Percentiles rank a stretch among this genome's conserved stretches.
Conservation (phyloP, 2,329 filamentous ascomycete species). For the Thielaviopsis populi region DNA sequence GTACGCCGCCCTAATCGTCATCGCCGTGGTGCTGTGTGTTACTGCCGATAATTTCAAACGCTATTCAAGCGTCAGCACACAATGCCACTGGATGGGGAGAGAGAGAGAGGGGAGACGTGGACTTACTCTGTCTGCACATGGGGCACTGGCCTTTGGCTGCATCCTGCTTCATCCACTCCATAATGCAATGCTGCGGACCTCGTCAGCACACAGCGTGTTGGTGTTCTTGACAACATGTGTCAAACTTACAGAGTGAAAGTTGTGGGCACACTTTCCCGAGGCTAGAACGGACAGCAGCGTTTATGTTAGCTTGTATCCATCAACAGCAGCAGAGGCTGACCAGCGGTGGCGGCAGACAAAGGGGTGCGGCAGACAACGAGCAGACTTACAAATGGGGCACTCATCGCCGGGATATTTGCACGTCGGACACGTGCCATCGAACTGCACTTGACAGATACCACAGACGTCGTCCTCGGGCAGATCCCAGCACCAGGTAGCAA, state of each 20-base stretch:
- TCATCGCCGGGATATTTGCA: slow-evolving; percentile 98
- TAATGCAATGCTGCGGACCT: slow-evolving; percentile 65
- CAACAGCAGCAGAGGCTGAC: neutral
- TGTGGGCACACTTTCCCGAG: slow-evolving; percentile 91
- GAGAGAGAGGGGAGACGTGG: neutral
- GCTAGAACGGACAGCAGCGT: slow-evolving; percentile 37
- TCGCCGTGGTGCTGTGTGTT: neutral
- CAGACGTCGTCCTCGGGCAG: slow-evolving; percentile 95
- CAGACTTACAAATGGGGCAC: slow-evolving; percentile 64
- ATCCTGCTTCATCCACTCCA: slow-evolving; percentile 92
- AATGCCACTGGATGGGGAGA: neutral
- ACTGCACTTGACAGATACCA: slow-evolving; percentile 94
- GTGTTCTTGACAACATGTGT: neutral
- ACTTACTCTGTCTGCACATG: slow-evolving; percentile 87
- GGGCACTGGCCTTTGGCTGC: slow-evolving; percentile 86
- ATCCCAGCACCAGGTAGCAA: slow-evolving; percentile 96
- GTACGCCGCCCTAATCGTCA: neutral
- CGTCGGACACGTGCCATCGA: slow-evolving; percentile 92
- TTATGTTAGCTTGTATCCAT: neutral
- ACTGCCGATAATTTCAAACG: slow-evolving; percentile 5
- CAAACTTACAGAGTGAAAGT: slow-evolving; percentile 75
- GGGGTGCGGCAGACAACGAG: neutral
- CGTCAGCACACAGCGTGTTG: slow-evolving; percentile 18
- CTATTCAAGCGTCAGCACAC: slow-evolving; percentile 1
- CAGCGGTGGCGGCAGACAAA: slow-evolving; percentile 8